Base-by-base conservation (phyloP, 495 filamentous ascomycete genomes). In the Hypoxylon intermedium region DNA sequence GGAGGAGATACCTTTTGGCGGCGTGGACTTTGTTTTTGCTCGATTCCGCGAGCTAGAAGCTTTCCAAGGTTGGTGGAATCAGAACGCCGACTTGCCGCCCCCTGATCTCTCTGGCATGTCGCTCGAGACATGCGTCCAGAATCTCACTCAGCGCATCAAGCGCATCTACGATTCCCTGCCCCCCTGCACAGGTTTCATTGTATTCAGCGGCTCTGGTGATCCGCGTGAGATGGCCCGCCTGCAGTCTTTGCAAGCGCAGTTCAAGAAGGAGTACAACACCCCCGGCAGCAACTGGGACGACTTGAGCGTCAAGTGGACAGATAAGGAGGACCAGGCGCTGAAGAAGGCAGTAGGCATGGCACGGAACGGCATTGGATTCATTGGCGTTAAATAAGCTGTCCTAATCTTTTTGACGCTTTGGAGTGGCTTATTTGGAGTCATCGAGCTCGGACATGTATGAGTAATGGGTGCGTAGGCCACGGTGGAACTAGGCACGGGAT, bases 141-240 rank as follows among this genome's bases (percentile, higher is more conserved):
- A 80, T 6, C 73, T 85, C 16, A 55, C 71, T 2, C 67, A 75
- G 12, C 79, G 87, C 19, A 86, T 98, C 53, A 75, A 82, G 37
- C 75, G 76, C 16, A 85, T 98, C 58, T 86, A 93, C 73, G 85
- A 88, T 4, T 79, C 83, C 2, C 77, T 98, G 2, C 92, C 94
- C 0, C 82, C 83, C 0, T 93, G 91, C 66, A 96, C 95, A 0
- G 86, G 91, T 0, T 85, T 98, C 46, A 83, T 98, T 3, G 87
- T 98, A 9, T 92, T 94, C 74, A 89, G 86, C 48, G 94, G 94
- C 6, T 92, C 88, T 0, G 93, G 95, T 9, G 91, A 98, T 66
- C 92, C 92, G 6, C 82, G 89, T 15, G 87, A 92, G 62, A 84
- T 95, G 75, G 79, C 77, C 49, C 81, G 88, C 9, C 74, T 97